Evolutionary conservation across 2,329 filamentous ascomycete species (phyloP).

Genomic region (Capronia epimyces): DNA sequence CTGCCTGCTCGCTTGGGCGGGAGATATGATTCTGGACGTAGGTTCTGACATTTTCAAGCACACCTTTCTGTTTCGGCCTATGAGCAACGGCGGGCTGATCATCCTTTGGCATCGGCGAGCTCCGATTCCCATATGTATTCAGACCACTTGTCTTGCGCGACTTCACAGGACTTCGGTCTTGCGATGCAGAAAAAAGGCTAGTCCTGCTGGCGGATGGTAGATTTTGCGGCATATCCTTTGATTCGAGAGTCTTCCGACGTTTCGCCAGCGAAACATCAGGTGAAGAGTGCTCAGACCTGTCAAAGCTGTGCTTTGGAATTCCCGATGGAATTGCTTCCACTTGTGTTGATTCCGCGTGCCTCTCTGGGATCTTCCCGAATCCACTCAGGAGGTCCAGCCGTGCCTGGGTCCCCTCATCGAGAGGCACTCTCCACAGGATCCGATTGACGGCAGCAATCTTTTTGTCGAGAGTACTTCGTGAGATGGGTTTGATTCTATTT

Average conservation of each 20-base stretch:
- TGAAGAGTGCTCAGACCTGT: not conserved
- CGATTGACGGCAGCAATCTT: constrained; percentile 4
- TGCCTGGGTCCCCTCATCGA: not conserved
- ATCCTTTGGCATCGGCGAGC: not conserved
- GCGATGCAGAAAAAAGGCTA: not conserved
- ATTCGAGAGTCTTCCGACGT: constrained; percentile 14
- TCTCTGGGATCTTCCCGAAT: not conserved
- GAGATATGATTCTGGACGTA: not conserved
- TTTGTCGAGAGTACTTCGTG: not conserved
- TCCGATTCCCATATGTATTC: not conserved
- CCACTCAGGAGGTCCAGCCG: not conserved
- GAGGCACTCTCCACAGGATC: not conserved
- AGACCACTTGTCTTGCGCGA: not conserved
- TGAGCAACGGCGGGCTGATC: not conserved
- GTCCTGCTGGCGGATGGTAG: not conserved
- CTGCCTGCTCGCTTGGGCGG: not conserved
- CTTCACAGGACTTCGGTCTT: not conserved
- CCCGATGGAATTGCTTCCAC: not conserved
- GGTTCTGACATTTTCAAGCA: not conserved
- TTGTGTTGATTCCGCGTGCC: not conserved
- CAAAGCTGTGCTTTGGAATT: not conserved
- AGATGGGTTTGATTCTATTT: constrained; percentile 8
- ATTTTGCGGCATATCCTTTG: not conserved
- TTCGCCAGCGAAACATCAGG: constrained; percentile 4
- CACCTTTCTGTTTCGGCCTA: not conserved